These are phyloP conservation scores for Lavandula angustifolia DNA, from an alignment of 257 asterid genomes.

Conservation along the genomic window DNA sequence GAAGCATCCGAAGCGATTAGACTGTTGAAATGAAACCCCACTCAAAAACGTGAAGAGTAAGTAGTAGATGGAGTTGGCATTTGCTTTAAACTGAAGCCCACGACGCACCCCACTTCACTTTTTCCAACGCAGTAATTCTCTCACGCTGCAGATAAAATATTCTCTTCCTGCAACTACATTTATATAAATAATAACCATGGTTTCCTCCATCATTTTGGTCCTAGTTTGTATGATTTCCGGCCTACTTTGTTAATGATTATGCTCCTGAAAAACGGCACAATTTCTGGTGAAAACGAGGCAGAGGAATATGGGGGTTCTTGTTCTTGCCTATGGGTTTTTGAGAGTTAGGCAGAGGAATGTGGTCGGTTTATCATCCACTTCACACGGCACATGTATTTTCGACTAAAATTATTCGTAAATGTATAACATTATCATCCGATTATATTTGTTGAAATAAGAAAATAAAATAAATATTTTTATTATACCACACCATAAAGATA, in stretches of 20 bases:
- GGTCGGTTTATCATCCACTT: slow-evolving; percentile 14
- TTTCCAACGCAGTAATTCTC: slow-evolving; percentile 39
- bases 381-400: neutral
- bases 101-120: slow-evolving; percentile 49
- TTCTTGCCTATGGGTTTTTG: too few relatives aligned
- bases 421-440: too few relatives aligned
- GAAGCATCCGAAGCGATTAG: slow-evolving; percentile 9
- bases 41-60: slow-evolving; percentile 42
- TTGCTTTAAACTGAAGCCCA: slow-evolving; percentile 39
- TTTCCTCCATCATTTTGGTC: slow-evolving; percentile 20
- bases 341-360: neutral
- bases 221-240: slow-evolving; percentile 24
- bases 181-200: slow-evolving; percentile 11
- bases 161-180: slow-evolving; percentile 25
- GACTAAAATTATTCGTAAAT: too few relatives aligned
- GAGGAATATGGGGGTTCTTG: slow-evolving; percentile 33
- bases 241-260: slow-evolving; percentile 13
- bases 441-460: too few relatives aligned
- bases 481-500: too few relatives aligned
- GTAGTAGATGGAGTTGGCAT: slow-evolving; percentile 42
- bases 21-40: slow-evolving; percentile 23
- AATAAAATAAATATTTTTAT: too few relatives aligned
- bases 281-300: slow-evolving; percentile 40
- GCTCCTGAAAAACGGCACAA: slow-evolving; percentile 33
- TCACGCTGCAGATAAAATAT: slow-evolving; percentile 44